These are phyloP conservation scores for Prunus davidiana DNA, from an alignment of 306 rosid species.

Conservation along the genomic window DNA sequence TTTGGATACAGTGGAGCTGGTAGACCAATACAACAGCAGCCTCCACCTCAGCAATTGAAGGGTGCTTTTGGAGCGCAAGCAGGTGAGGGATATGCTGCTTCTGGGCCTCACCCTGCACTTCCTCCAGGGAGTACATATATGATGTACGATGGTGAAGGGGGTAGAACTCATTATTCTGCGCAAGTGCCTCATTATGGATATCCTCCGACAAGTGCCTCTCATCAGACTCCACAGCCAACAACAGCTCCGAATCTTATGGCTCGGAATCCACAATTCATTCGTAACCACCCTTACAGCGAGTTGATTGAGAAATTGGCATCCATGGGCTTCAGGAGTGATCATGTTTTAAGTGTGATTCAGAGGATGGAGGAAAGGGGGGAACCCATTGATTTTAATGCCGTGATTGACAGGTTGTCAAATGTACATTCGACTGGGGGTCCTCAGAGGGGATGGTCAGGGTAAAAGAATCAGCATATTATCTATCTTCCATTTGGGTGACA, in stretches of 20 bases:
- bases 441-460: constrained; percentile 84
- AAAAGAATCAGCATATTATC: constrained; percentile 13
- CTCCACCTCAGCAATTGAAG: constrained; percentile 77
- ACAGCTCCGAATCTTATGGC: constrained; percentile 45
- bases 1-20: constrained; percentile 72
- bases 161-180: constrained; percentile 54
- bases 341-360: constrained; percentile 72
- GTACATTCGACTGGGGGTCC: constrained; percentile 63
- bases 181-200: constrained; percentile 74
- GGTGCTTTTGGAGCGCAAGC: constrained; percentile 49
- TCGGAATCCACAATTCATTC: constrained; percentile 59
- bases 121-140: constrained; percentile 68
- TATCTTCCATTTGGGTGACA: constrained; percentile 18
- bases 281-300: constrained; percentile 78
- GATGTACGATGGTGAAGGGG: constrained; percentile 84
- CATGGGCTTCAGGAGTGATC: constrained; percentile 95
- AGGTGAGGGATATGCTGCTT: constrained; percentile 58
- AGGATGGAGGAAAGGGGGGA: constrained; percentile 97
- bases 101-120: constrained; percentile 47
- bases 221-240: constrained; percentile 47
- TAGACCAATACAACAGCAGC: constrained; percentile 74
- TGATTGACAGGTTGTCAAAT: constrained; percentile 74
- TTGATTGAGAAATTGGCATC: constrained; percentile 68
- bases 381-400: constrained; percentile 77
- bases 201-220: constrained; percentile 66